Evolutionary conservation across 78 protist species (phyloP).

Genomic region (Mastigamoeba balamuthi): DNA sequence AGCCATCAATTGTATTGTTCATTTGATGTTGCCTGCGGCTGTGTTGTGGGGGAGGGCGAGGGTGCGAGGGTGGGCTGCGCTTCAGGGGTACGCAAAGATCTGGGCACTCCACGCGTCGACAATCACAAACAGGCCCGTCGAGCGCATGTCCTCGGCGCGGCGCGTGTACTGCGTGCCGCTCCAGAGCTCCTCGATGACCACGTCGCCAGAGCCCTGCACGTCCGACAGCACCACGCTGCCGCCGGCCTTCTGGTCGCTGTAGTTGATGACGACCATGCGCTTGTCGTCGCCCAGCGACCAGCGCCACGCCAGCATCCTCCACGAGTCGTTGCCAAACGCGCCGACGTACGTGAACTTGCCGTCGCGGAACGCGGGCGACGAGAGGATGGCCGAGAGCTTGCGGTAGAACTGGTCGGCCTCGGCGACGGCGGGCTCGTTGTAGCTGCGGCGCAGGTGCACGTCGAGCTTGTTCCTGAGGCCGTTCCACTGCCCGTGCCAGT

Average conservation of each 20-base stretch:
- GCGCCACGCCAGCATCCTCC: constrained; percentile 54
- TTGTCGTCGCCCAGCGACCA: constrained; percentile 40
- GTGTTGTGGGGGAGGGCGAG: no score
- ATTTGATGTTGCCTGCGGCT: no score
- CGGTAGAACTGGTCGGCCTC: constrained; percentile 32
- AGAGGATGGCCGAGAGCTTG: constrained; percentile 25
- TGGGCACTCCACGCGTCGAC: constrained; percentile 62
- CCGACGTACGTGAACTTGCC: constrained; percentile 37
- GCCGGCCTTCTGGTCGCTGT: constrained; percentile 21
- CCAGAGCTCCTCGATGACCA: no score
- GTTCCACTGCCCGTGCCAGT: constrained; percentile 38
- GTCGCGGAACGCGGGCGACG: constrained; percentile 48
- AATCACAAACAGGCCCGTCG: constrained; percentile 48
- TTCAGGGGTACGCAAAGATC: constrained; percentile 61
- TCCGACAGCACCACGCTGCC: constrained; percentile 35
- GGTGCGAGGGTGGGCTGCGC: no score
- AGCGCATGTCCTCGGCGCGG: constrained; percentile 30
- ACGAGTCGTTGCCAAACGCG: not conserved
- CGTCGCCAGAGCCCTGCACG: no score
- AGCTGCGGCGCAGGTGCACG: constrained; percentile 57
- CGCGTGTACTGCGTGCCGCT: constrained; percentile 35
- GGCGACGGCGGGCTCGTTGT: constrained; percentile 33
- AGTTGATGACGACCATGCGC: constrained; percentile 61
- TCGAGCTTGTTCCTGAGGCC: constrained; percentile 61
- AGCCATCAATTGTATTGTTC: no score